Evolutionary conservation across 805 yeast species (phyloP), one percentile per base, ranked within the genome.

Genomic region (Tetrapisispora iriomotensis): DNA sequence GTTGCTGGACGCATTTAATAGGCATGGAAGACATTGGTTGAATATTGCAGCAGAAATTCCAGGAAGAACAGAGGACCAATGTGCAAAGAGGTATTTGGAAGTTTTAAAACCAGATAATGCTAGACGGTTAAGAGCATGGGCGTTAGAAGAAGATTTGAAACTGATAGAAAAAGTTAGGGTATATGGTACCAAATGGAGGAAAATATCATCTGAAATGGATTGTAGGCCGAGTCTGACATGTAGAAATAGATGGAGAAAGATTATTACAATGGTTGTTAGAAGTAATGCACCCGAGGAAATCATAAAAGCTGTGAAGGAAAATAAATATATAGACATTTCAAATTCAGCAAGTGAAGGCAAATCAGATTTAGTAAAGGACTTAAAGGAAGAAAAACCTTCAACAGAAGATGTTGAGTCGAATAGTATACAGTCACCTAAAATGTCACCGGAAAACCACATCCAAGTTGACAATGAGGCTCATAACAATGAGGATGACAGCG

Each of bases 51-150:
- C 69, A 37, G 79, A 74, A 38, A 82, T 88, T 10, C 74, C 75
- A 3, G 94, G 95, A 5, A 69, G 96, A 54, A 88, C 94, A 0
- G 95, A 87, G 53, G 96, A 87, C 59, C 96, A 88, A 64, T 88
- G 97, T 65, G 84, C 95, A 2, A 88, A 88, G 54, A 66, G 96
- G 50, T 88, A 84, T 56, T 76, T 79, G 13, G 96, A 88, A 53
- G 95, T 86, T 2, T 60, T 88, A 42, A 92, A 85, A 50, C 96
- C 96, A 6, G 62, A 66, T 39, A 82, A 87, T 8, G 76, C 77
- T 43, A 86, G 82, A 47, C 63, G 96, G 40, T 66, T 86, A 33
- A 71, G 85, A 48, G 78, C 81, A 2, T 88, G 97, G 97, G 65
- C 75, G 1, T 51, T 69, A 22, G 83, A 75, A 8, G 96, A 88